A percentile compares a stretch with the other conserved stretches of the same genome.
phyloP scores from a whole-genome alignment of 2,329 filamentous ascomycete species.

The Diaporthe nobilis region DNA sequence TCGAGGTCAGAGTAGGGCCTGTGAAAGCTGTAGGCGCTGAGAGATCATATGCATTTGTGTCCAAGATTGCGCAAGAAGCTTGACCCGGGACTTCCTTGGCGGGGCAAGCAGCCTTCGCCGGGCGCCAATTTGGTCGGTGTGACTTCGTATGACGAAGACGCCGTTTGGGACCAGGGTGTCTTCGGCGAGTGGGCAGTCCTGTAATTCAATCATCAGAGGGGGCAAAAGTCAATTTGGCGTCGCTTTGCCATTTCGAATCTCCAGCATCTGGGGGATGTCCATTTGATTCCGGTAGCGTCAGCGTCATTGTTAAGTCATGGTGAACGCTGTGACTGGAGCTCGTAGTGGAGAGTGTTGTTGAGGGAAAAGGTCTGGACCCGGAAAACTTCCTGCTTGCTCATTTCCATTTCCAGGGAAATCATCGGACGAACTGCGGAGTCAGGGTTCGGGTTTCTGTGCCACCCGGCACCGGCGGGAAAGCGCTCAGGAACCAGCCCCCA shows the following conservation, averaged over 20 bases:
- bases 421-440: not conserved
- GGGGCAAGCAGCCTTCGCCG: not conserved
- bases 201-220: not conserved
- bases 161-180: not conserved
- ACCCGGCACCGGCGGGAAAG: too few species aligned
- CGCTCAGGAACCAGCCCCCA: not conserved
- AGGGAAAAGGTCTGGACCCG: not conserved
- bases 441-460: conserved; percentile 17
- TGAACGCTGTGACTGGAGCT: conserved; percentile 2
- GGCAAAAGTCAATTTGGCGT: not conserved
- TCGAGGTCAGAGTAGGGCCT: not conserved
- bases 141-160: not conserved
- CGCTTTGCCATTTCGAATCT: not conserved
- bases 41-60: not conserved
- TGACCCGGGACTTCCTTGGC: not conserved
- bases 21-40: not conserved
- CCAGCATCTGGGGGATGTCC: not conserved
- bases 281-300: not conserved
- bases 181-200: conserved; percentile 12
- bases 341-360: conserved; percentile 5
- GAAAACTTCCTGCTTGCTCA: not conserved
- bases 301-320: conserved; percentile 24
- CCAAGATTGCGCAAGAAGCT: not conserved
- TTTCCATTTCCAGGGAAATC: not conserved
- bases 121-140: not conserved